phyloP scores from a whole-genome alignment of 2,329 filamentous ascomycete species.

The Penicillium palitans region DNA sequence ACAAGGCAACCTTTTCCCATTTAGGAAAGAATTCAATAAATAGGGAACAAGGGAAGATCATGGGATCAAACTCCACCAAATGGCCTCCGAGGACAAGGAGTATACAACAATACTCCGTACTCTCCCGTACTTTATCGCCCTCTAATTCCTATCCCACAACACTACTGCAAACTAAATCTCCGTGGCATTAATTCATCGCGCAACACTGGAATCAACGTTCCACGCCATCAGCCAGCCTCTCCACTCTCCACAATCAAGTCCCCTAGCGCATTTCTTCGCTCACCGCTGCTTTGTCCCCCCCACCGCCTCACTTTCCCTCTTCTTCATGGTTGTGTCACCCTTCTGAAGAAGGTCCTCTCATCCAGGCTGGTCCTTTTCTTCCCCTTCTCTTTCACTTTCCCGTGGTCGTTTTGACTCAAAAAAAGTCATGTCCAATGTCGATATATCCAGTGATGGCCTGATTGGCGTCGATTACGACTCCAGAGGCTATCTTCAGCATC shows the following conservation, averaged over 20 bases:
- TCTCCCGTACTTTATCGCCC: neutral
- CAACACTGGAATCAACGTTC: neutral
- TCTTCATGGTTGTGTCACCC: conserved; percentile 28
- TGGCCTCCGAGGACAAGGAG: neutral
- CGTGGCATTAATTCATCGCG: conserved; percentile 4
- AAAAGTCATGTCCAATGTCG: conserved; percentile 46
- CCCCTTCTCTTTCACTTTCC: conserved; percentile 31
- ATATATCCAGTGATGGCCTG: conserved; percentile 48
- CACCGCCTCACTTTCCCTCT: conserved; percentile 39
- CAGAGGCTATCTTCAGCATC: conserved; percentile 46
- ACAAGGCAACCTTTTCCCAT: conserved; percentile 2
- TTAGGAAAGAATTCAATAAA: conserved; percentile 9
- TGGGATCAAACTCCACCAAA: neutral
- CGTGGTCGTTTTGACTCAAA: conserved; percentile 33
- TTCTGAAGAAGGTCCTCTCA: conserved; percentile 31
- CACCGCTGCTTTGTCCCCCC: conserved; percentile 47
- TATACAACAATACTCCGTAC: too few relatives aligned
- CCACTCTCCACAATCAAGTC: conserved; percentile 33
- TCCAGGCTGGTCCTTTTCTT: conserved; percentile 33
- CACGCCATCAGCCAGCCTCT: conserved; percentile 10
- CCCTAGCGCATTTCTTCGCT: conserved; percentile 43
- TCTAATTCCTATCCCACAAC: neutral
- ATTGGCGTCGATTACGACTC: conserved; percentile 51
- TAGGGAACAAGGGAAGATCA: neutral
- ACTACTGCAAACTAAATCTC: neutral